Conservation (phyloP, 441 rosid species). For the Geranium incanum region DNA sequence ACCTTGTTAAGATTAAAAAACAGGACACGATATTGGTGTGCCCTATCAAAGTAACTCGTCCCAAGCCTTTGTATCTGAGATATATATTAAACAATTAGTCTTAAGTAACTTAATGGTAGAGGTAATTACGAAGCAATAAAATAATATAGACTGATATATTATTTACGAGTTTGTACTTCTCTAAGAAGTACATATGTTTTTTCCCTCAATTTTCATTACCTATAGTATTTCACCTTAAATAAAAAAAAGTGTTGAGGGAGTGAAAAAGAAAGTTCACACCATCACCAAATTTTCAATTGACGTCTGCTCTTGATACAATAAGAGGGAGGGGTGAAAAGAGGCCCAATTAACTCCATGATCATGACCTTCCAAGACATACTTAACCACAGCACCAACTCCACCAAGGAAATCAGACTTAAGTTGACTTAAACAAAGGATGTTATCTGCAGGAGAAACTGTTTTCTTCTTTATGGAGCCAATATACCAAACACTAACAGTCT, state of each 20-base stretch:
- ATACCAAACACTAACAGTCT: conserved; percentile 89
- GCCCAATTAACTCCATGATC: conserved; percentile 96
- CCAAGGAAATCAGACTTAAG: conserved; percentile 82
- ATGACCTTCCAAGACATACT: conserved; percentile 89
- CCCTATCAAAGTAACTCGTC: conserved; percentile 83
- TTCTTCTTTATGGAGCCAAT: conserved; percentile 78
- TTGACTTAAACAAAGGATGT: conserved; percentile 64
- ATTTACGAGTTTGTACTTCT: too few species aligned
- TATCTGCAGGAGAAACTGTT: conserved; percentile 75
- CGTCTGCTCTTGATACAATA: conserved; percentile 87
- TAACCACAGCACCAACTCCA: conserved; percentile 78
- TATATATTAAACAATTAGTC: not conserved
- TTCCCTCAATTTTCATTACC: not conserved
- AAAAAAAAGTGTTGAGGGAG: not conserved
- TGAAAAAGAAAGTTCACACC: not conserved
- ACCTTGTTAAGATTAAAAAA: conserved; percentile 74
- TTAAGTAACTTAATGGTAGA: not conserved
- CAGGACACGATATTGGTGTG: conserved; percentile 80
- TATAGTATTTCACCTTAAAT: not conserved
- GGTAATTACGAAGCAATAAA: not conserved
- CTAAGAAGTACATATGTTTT: too few species aligned
- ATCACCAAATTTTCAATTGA: conserved; percentile 79
- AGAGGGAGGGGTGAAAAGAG: conserved; percentile 86
- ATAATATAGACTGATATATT: not conserved
- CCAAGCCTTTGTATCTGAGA: conserved; percentile 83